Evolutionary conservation across 2,329 filamentous ascomycete species (phyloP).

Genomic region (Xylogone sp.): DNA sequence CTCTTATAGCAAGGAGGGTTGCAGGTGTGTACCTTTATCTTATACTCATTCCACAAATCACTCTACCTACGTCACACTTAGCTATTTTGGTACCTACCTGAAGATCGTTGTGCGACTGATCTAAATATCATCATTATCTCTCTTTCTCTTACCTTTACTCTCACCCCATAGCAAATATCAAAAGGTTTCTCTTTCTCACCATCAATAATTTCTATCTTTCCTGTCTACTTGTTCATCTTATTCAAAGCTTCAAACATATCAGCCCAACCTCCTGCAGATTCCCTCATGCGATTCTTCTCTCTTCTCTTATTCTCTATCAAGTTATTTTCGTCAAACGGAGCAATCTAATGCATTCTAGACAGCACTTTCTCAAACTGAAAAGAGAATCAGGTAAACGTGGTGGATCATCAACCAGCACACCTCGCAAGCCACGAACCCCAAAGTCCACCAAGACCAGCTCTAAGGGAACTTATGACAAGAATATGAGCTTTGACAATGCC

Average conservation of each 20-base stretch:
- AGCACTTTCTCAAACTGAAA: neutral
- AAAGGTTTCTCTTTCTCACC: no score
- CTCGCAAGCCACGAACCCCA: neutral
- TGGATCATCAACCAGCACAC: neutral
- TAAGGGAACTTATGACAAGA: conserved; percentile 2
- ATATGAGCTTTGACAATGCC: neutral
- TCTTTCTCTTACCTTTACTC: no score
- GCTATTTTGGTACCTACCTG: neutral
- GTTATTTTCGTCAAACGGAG: neutral
- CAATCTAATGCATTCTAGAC: neutral
- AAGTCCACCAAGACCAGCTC: neutral
- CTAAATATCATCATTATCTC: no score
- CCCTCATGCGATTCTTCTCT: no score
- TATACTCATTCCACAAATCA: neutral
- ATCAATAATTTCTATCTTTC: no score
- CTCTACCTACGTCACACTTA: neutral
- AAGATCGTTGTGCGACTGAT: neutral
- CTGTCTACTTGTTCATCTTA: no score
- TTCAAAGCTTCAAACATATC: no score
- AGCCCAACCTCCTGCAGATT: no score
- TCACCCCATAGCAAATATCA: no score
- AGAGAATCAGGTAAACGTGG: neutral
- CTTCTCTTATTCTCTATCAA: no score
- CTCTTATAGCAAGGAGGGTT: conserved; percentile 24
- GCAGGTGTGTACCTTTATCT: conserved; percentile 19